Conservation (phyloP, 2,329 filamentous ascomycete species). For the Claviceps lovelessii region DNA sequence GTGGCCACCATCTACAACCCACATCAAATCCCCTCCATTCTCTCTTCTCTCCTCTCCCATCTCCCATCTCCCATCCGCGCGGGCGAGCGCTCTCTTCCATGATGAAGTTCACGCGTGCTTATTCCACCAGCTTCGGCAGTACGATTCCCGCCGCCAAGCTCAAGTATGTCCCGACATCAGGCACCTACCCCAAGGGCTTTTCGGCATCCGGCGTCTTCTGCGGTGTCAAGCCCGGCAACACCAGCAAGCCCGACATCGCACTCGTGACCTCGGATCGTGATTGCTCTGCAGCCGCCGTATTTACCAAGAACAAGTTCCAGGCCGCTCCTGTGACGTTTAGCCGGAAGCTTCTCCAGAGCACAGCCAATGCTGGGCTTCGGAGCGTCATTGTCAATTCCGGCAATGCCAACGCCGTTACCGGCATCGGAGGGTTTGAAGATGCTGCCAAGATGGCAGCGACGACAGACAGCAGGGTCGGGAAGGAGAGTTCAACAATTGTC, state of each 20-base stretch:
- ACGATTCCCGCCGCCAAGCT: conserved; percentile 63
- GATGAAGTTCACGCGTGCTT: conserved; percentile 23
- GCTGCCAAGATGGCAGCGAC: conserved; percentile 68
- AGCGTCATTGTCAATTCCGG: conserved; percentile 89
- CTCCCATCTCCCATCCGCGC: conserved; percentile 4
- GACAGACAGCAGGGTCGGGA: conserved; percentile 50
- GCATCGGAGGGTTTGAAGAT: conserved; percentile 77
- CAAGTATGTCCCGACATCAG: conserved; percentile 75
- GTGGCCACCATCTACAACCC: neutral
- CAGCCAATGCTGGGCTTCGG: conserved; percentile 54
- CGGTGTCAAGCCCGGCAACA: conserved; percentile 88
- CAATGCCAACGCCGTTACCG: conserved; percentile 93
- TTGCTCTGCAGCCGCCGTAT: conserved; percentile 79
- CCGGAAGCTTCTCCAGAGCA: conserved; percentile 52
- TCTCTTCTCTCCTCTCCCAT: neutral
- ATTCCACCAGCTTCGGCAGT: conserved; percentile 17
- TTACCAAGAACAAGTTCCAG: conserved; percentile 97
- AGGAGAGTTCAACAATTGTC: conserved; percentile 55
- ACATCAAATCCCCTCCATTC: neutral
- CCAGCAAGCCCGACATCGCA: conserved; percentile 77
- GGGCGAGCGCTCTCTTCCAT: conserved; percentile 1
- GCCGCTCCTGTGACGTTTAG: conserved; percentile 87
- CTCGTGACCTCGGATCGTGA: conserved; percentile 75
- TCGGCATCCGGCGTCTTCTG: conserved; percentile 74
- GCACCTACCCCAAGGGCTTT: conserved; percentile 86